A percentile compares a stretch with the other conserved stretches of the same genome.
Evolutionary conservation across 2,329 filamentous ascomycete genomes (phyloP).

Genomic region (Fonsecaea nubica): DNA sequence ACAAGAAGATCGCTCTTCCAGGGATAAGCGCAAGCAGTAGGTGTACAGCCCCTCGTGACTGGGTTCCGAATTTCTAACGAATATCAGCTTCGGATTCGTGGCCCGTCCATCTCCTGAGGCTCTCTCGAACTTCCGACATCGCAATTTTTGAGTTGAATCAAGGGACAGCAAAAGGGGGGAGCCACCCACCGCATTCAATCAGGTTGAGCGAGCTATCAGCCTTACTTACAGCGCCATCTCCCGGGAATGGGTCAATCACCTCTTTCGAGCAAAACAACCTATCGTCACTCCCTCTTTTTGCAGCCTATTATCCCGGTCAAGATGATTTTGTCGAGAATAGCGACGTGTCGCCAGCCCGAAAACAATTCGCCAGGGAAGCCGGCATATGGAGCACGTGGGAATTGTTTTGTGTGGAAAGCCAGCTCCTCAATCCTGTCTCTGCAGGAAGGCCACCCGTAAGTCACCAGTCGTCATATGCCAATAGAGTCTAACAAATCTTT

Average conservation of each 20-base stretch:
- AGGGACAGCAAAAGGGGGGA: background rate
- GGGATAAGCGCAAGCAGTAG: too few relatives aligned
- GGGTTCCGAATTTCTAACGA: too few relatives aligned
- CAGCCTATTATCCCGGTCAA: background rate
- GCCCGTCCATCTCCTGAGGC: constrained; percentile 2
- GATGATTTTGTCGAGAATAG: background rate
- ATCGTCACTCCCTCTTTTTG: background rate
- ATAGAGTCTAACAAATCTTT: background rate
- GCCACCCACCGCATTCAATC: background rate
- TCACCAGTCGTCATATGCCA: background rate
- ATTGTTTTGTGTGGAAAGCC: background rate
- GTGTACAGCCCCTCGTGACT: too few relatives aligned
- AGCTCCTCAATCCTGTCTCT: background rate
- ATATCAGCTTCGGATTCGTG: background rate
- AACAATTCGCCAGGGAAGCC: background rate
- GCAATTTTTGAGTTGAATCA: constrained; percentile 9
- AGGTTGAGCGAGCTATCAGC: background rate
- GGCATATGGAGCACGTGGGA: background rate
- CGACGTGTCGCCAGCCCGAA: background rate
- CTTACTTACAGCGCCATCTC: background rate
- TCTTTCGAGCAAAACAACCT: too few relatives aligned
- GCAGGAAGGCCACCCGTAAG: background rate
- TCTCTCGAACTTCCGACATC: constrained; percentile 7
- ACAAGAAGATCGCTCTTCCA: background rate
- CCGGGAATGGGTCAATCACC: background rate